Conservation (phyloP, 257 asterid genomes). For the Catharanthus roseus region DNA sequence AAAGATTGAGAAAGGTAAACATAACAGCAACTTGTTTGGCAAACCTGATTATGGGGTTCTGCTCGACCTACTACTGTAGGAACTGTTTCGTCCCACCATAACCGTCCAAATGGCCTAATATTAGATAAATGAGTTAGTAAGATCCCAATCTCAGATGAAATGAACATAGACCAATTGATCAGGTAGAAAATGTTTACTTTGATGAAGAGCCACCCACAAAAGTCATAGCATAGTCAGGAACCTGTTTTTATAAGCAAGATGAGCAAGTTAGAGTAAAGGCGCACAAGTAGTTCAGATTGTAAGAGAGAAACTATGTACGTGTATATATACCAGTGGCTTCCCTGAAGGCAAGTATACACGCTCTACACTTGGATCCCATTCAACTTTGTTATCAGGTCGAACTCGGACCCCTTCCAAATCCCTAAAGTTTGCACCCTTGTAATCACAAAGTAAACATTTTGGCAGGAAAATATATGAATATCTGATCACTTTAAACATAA, state of each 20-base stretch:
- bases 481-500: background rate
- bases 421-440: slow-evolving; percentile 81
- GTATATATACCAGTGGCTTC: slow-evolving; percentile 70
- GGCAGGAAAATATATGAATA: background rate
- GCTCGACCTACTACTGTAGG: slow-evolving; percentile 90
- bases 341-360: slow-evolving; percentile 55
- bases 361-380: slow-evolving; percentile 50
- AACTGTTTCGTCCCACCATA: slow-evolving; percentile 93
- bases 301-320: background rate
- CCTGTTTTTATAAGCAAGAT: slow-evolving; percentile 28
- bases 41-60: slow-evolving; percentile 84
- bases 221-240: slow-evolving; percentile 82
- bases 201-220: slow-evolving; percentile 54
- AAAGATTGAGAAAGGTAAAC: background rate
- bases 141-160: background rate
- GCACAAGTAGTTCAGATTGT: background rate
- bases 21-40: background rate
- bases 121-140: background rate
- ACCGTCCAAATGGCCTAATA: slow-evolving; percentile 81
- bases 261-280: background rate
- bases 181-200: slow-evolving; percentile 47
- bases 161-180: background rate
- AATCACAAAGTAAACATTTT: slow-evolving; percentile 4
- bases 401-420: slow-evolving; percentile 60
- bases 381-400: slow-evolving; percentile 52